Evolutionary conservation across 495 filamentous ascomycete species (phyloP).

Genomic region (Talaromyces wortmannii): DNA sequence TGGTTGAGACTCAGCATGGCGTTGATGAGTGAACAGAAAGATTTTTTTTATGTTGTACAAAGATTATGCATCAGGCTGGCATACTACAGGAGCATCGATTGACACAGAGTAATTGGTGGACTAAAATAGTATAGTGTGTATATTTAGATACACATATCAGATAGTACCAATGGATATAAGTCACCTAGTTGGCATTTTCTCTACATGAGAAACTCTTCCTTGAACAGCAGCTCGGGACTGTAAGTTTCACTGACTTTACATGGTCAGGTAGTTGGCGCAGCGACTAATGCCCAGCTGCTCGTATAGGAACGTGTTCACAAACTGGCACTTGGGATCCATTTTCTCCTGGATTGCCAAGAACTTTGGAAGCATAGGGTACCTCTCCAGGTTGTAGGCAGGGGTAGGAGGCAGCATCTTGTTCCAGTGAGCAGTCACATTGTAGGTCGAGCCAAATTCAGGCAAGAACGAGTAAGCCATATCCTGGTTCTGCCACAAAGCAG

Average conservation of each 20-base stretch:
- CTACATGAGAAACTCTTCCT: too few species aligned
- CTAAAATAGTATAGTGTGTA: too few species aligned
- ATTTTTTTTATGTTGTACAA: too few species aligned
- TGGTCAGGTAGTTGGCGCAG: constrained; percentile 4
- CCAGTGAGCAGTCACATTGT: constrained; percentile 16
- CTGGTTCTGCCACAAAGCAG: constrained; percentile 10
- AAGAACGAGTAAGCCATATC: constrained; percentile 8
- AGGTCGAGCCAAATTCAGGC: constrained; percentile 11
- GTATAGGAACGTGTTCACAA: constrained; percentile 13
- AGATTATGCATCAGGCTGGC: too few species aligned
- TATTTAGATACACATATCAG: too few species aligned
- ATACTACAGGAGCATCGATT: too few species aligned
- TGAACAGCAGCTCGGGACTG: too few species aligned
- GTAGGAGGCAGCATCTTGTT: constrained; percentile 15
- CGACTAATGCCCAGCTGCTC: constrained; percentile 10
- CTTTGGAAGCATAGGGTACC: constrained; percentile 12
- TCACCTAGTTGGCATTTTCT: too few species aligned
- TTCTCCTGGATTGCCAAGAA: constrained; percentile 13
- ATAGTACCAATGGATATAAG: too few species aligned
- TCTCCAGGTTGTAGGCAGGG: constrained; percentile 9
- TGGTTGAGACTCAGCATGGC: too few species aligned
- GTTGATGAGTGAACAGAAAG: too few species aligned
- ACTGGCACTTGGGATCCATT: constrained; percentile 16
- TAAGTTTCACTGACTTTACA: background rate
- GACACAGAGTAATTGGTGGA: too few species aligned